These are phyloP conservation scores for Ploettnerulaceae sp. DNA, from an alignment of 2,329 filamentous ascomycete species.

Conservation along the genomic window DNA sequence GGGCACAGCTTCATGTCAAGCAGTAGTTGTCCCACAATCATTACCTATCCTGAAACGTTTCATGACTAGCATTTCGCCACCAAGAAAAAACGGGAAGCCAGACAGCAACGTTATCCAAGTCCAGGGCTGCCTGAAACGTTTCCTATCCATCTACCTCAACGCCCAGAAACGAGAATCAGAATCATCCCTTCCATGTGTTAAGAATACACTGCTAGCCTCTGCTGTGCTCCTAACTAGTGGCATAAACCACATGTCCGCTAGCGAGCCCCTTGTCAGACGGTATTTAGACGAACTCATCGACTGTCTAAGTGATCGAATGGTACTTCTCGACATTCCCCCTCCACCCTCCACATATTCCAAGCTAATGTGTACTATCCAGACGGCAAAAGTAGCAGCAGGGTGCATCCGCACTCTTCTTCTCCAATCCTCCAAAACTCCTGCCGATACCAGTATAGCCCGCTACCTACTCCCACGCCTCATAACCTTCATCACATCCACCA, in stretches of 20 bases:
- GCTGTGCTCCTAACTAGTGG: conserved; percentile 86
- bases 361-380: no score
- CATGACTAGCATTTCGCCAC: conserved; percentile 64
- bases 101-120: conserved; percentile 49
- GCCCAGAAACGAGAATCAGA: conserved; percentile 71
- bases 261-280: conserved; percentile 67
- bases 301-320: conserved; percentile 74
- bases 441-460: conserved; percentile 69
- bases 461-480: conserved; percentile 72
- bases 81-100: conserved; percentile 39
- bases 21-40: conserved; percentile 81
- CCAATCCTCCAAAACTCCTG: conserved; percentile 53
- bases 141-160: conserved; percentile 72
- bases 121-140: conserved; percentile 75
- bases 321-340: conserved; percentile 32
- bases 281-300: conserved; percentile 80
- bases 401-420: conserved; percentile 83
- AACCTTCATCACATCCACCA: conserved; percentile 64
- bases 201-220: conserved; percentile 82
- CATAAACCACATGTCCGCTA: conserved; percentile 65
- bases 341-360: conserved; percentile 12
- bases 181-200: conserved; percentile 79
- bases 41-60: conserved; percentile 91
- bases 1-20: conserved; percentile 80
- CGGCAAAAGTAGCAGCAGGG: conserved; percentile 82